A percentile compares a stretch with the other conserved stretches of the same genome.
Conservation (phyloP, 805 yeast genomes). For the Metschnikowia similis region DNA sequence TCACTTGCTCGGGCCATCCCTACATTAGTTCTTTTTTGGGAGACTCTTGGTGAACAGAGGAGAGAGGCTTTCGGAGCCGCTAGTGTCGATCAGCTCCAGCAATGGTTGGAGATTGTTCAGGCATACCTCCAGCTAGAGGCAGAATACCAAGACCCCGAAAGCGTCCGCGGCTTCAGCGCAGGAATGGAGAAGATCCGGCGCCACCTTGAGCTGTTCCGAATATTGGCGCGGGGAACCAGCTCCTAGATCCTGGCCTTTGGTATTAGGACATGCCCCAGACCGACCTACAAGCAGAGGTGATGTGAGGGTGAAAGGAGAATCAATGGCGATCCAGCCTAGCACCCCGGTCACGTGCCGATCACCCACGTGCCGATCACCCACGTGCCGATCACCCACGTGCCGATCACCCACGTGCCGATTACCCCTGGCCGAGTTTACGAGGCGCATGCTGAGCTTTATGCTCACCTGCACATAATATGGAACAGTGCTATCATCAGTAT, state of each 20-base stretch:
- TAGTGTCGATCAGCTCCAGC: not conserved
- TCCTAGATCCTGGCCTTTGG: no score
- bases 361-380: not conserved
- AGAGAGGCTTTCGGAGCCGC: not conserved
- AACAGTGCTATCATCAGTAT: no score
- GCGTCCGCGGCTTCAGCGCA: not conserved
- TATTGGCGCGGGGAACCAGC: not conserved
- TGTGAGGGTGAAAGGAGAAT: not conserved
- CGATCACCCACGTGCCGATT: no score
- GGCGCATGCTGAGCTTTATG: no score
- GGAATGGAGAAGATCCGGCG: not conserved
- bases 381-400: no score
- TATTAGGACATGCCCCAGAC: no score
- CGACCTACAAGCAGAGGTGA: not conserved
- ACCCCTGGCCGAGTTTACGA: no score
- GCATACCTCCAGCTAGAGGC: not conserved
- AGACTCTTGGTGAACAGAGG: not conserved
- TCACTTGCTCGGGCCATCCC: conserved; percentile 3
- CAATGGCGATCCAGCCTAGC: no score
- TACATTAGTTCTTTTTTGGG: not conserved
- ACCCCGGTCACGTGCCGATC: not conserved
- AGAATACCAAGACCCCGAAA: not conserved
- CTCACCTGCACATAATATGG: no score
- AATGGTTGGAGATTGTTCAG: not conserved
- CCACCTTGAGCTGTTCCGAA: not conserved